Evolutionary conservation across 768 basidiomycete genomes (phyloP).

Genomic region (Agaricus subrufescens): DNA sequence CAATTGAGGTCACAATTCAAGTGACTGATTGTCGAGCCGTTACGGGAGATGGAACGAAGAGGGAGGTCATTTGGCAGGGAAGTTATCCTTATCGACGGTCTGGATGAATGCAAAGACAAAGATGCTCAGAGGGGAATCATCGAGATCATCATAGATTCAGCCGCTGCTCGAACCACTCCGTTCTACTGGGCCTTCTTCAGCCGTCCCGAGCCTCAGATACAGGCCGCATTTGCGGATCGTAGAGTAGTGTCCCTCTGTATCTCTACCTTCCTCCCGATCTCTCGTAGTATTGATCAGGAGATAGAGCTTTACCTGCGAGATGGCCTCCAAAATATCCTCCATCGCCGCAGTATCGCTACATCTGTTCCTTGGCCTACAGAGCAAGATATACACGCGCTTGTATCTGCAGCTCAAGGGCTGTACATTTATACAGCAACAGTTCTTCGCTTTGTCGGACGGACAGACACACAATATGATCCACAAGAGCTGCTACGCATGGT

Average conservation of each 20-base stretch:
- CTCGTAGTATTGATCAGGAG: background rate
- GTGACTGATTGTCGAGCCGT: background rate
- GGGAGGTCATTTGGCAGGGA: background rate
- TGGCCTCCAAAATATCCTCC: too few species aligned
- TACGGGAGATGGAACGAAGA: background rate
- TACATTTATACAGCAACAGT: too few species aligned
- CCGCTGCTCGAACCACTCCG: background rate
- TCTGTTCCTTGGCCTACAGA: too few species aligned
- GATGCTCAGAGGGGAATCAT: background rate
- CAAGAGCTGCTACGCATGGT: constrained; percentile 4
- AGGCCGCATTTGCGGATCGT: background rate
- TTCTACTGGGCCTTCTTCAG: constrained; percentile 1
- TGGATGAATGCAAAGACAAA: background rate
- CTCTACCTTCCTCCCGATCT: background rate
- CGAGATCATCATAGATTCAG: background rate
- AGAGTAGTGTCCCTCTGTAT: background rate
- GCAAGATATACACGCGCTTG: too few species aligned
- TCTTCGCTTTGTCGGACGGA: too few species aligned
- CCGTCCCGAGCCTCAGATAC: background rate
- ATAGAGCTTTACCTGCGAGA: too few species aligned
- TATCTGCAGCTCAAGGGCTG: too few species aligned
- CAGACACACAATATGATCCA: background rate
- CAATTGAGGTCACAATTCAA: background rate
- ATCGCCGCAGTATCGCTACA: too few species aligned
- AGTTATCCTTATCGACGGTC: background rate